Base-by-base conservation (phyloP, 1,284 basidiomycete genomes). In the Cryptococcus depauperatus region DNA sequence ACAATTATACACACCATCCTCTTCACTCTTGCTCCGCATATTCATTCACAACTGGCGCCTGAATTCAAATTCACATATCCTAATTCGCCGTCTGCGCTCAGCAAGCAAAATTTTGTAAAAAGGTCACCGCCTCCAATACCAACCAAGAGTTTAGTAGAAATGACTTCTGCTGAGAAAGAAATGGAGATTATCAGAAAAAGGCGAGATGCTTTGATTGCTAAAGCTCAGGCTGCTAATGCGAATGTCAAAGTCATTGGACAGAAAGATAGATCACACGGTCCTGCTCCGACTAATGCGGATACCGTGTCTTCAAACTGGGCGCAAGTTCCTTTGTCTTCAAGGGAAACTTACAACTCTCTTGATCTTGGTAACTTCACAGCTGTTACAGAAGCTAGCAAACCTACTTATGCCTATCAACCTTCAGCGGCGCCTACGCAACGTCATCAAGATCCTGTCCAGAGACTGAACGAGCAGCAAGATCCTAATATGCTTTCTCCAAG, bases 121-220 rank as follows among this genome's bases (percentile, higher is more conserved):
- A 11, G 39, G 28, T 19, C 40, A 4, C 23, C 23, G 23, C 33
- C 27, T 7, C 18, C 21, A 22, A 21, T 16, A 25, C 21, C 29
- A 21, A 25, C 23, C 9, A 42, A 47, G 41, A 26, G 18, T 37
- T 19, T 37, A 6, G 46, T 47, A 30, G 56, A 53, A 21, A 48
- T 52, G 43, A 47, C 55, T 2, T 51, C 54, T 10, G 65, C 63
- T 2, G 66, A 69, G 53, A 52, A 50, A 39, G 66, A 69, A 30
- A 69, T 69, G 66, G 59, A 62, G 35, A 40, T 61, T 9, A 66
- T 69, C n/a, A 51, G 62, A 2, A 52, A 54, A 29, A 50, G 66
- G 3, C 46, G 66, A 14, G 58, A 64, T 34, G 55, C 51, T 16
- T 53, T 69, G 19, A 67, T 56, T 38, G 56, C 56, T 21, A 62